Evolutionary conservation across 371 early-diverging fungal species (phyloP).

Genomic region (Haplosporangium sp.): DNA sequence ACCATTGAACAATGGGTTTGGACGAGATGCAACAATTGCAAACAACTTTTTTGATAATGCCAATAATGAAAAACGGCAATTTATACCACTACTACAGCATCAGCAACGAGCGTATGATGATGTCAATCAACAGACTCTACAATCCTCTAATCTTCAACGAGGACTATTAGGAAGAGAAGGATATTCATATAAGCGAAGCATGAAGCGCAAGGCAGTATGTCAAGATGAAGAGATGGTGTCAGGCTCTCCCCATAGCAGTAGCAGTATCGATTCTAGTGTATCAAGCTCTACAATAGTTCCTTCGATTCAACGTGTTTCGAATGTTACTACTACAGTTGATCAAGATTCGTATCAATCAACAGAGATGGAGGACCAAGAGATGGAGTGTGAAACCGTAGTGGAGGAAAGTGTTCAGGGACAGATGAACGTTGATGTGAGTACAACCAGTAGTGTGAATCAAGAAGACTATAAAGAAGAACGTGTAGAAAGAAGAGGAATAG

Average conservation of each 20-base stretch:
- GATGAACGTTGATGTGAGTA: conserved; percentile 16
- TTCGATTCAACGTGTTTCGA: background rate
- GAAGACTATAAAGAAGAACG: background rate
- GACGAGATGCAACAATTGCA: background rate
- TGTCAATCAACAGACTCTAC: background rate
- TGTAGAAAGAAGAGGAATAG: background rate
- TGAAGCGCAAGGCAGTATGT: conserved; percentile 19
- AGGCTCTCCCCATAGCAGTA: background rate
- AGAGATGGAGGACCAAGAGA: background rate
- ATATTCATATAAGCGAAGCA: conserved; percentile 6
- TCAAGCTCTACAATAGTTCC: background rate
- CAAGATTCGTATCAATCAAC: background rate
- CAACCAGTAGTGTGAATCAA: conserved; percentile 9
- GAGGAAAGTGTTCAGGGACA: conserved; percentile 1
- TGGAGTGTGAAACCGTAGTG: conserved; percentile 1
- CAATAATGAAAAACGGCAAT: background rate
- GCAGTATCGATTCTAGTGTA: background rate
- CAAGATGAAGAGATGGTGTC: conserved; percentile 4
- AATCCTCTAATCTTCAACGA: background rate
- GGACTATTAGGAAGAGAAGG: background rate
- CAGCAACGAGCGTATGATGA: background rate
- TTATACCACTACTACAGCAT: background rate
- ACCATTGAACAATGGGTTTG: background rate
- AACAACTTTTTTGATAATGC: background rate
- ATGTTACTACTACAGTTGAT: background rate